phyloP scores from a whole-genome alignment of 1,284 basidiomycete genomes.

The Irpex lacteus region DNA sequence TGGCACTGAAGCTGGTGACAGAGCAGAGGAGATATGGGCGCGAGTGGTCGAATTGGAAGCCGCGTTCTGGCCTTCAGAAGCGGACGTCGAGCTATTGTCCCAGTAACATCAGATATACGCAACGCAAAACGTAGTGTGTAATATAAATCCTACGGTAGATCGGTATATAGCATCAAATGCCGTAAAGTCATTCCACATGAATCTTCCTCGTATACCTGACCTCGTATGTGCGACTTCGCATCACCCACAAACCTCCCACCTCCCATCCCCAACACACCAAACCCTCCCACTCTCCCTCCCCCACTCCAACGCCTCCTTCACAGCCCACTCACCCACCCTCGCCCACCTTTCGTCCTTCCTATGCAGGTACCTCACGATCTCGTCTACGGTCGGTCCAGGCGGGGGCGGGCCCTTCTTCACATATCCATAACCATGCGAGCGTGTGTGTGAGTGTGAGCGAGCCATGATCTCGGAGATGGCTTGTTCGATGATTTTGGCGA shows the following conservation, averaged over 20 bases:
- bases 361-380: constrained; percentile 44
- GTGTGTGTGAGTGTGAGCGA: constrained; percentile 6
- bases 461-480: constrained; percentile 39
- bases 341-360: constrained; percentile 60
- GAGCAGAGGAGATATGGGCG: constrained; percentile 54
- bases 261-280: constrained; percentile 41
- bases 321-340: constrained; percentile 56
- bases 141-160: too few species aligned
- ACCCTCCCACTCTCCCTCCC: constrained; percentile 42
- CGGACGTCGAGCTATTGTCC: constrained; percentile 4
- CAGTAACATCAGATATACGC: too few species aligned
- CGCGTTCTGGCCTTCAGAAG: constrained; percentile 54
- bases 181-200: too few species aligned
- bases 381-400: constrained; percentile 45
- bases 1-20: constrained; percentile 36
- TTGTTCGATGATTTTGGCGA: constrained; percentile 45
- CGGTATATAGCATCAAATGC: too few species aligned
- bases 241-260: constrained; percentile 38
- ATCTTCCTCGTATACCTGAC: too few species aligned
- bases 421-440: constrained; percentile 2
- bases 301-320: constrained; percentile 55
- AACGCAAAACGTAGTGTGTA: too few species aligned
- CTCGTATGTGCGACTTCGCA: too few species aligned
- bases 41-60: constrained; percentile 59
- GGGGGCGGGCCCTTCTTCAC: constrained; percentile 4